phyloP scores from a whole-genome alignment of 768 basidiomycete genomes.

The Suillus ampliporus region DNA sequence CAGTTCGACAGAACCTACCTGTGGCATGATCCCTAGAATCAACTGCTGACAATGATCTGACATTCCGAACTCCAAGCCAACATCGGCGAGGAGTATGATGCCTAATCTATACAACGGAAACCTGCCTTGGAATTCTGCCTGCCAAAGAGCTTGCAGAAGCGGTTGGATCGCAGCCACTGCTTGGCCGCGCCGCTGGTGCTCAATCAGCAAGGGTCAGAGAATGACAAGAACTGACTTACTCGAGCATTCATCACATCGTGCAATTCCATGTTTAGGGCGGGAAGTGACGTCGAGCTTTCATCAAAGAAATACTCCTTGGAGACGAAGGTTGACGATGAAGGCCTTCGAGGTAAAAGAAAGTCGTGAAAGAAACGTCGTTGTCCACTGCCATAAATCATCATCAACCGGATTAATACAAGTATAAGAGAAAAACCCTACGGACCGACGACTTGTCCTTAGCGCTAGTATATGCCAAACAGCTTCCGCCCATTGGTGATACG shows the following conservation, averaged over 20 bases:
- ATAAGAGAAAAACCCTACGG: conserved; percentile 24
- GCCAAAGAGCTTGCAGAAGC: conserved; percentile 75
- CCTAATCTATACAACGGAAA: conserved; percentile 71
- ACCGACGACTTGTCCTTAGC: conserved; percentile 74
- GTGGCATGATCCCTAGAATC: conserved; percentile 82
- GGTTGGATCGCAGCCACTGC: conserved; percentile 65
- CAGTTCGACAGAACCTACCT: conserved; percentile 49
- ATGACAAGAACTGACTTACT: conserved; percentile 38
- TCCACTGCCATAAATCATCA: conserved; percentile 49
- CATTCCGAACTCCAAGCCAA: conserved; percentile 80
- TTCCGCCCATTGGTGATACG: conserved; percentile 75
- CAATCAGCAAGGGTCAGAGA: conserved; percentile 9
- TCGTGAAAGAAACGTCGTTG: conserved; percentile 72
- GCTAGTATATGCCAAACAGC: conserved; percentile 81
- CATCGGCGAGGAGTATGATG: conserved; percentile 76
- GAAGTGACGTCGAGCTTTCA: conserved; percentile 34
- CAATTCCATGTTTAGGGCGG: conserved; percentile 48
- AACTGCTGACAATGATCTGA: conserved; percentile 65
- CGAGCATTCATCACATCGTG: conserved; percentile 48
- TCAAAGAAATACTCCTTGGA: conserved; percentile 63
- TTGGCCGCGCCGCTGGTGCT: conserved; percentile 64
- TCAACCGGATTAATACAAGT: conserved; percentile 5
- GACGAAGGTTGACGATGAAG: conserved; percentile 55
- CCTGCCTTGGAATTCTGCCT: conserved; percentile 78
- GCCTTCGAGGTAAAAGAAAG: conserved; percentile 63